Evolutionary conservation across 345 rosid genomes (phyloP), one percentile per base, ranked within the genome.

Genomic region (Geranium rotundifolium): DNA sequence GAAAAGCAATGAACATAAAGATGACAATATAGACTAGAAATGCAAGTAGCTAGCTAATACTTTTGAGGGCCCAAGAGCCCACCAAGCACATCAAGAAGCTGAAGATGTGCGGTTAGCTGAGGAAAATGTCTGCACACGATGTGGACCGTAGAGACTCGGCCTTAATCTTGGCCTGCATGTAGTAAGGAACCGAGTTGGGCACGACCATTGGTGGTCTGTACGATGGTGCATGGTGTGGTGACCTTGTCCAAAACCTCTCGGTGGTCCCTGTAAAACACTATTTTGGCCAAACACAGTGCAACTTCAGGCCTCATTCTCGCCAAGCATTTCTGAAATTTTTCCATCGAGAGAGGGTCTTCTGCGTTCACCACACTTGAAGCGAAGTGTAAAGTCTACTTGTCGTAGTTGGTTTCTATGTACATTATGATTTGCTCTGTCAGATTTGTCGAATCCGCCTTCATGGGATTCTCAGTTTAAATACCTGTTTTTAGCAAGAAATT

Each of bases 361-460:
- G 59, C 37, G 49, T 5, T 64, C 68, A 59, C 68, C 6, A 18
- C 34, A 9, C 20, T 29, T 0, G 54, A 16, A 16, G 73, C 13
- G 17, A 70, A 70, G 14, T 29, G 39, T 9, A 59, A 6, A 7
- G 62, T 59, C 73, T 68, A 70, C 5, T 17, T 6, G 34, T 19
- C 30, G 63, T 70, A 70, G 56, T 59, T 52, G 0, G 73, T 63
- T 39, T 65, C 60, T 3, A 70, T 64, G 61, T 41, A 34, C 12
- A 64, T 29, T 60, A 70, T 19, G 31, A 70, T 34, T 19, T 39
- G 18, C 27, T 64, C 68, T 5, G 15, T 37, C 64, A 10, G 68
- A 14, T 16, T 7, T 59, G 4, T 57, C 73, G 54, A 70, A 70
- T 37, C 73, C 73, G 18, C 73, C 73, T 31, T 64, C 60, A 8